These are phyloP conservation scores for Xylaria sp. DNA, from an alignment of 495 filamentous ascomycete species.

Conservation along the genomic window DNA sequence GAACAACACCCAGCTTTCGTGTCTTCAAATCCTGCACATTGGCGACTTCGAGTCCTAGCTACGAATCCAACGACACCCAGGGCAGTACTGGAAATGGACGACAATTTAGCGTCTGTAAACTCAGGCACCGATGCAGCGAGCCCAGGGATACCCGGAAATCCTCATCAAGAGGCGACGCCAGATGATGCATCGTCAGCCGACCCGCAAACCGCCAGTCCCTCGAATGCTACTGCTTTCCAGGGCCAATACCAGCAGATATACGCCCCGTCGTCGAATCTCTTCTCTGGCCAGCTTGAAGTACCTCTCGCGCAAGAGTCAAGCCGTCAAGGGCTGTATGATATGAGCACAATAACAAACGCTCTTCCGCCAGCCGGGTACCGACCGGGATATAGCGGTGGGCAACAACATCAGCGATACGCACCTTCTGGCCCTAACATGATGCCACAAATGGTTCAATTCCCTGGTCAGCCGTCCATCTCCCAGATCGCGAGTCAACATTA, in stretches of 20 bases:
- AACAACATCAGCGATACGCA: slow-evolving; percentile 49
- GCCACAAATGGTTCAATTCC: slow-evolving; percentile 55
- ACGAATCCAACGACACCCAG: slow-evolving; percentile 2
- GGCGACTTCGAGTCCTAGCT: slow-evolving; percentile 10
- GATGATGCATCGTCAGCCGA: slow-evolving; percentile 33
- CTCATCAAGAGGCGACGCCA: slow-evolving; percentile 30
- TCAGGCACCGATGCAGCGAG: slow-evolving; percentile 43
- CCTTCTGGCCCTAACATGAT: slow-evolving; percentile 50
- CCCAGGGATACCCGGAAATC: slow-evolving; percentile 34
- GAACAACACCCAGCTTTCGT: slow-evolving; percentile 16
- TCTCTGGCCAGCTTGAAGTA: slow-evolving; percentile 49
- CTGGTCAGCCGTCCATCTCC: slow-evolving; percentile 42
- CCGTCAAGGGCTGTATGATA: slow-evolving; percentile 48
- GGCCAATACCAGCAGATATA: slow-evolving; percentile 46
- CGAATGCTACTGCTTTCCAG: slow-evolving; percentile 36
- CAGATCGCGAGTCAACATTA: slow-evolving; percentile 47
- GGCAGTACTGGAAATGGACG: slow-evolving; percentile 44
- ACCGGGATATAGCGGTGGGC: slow-evolving; percentile 41
- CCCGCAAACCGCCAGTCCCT: slow-evolving; percentile 33
- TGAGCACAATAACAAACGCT: slow-evolving; percentile 48
- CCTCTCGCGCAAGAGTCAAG: slow-evolving; percentile 38
- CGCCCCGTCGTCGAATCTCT: slow-evolving; percentile 42
- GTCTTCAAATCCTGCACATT: slow-evolving; percentile 1
- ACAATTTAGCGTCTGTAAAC: slow-evolving; percentile 44
- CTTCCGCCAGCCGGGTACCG: slow-evolving; percentile 49